phyloP scores from a whole-genome alignment of 2,329 filamentous ascomycete genomes.

The Talaromyces sp. region DNA sequence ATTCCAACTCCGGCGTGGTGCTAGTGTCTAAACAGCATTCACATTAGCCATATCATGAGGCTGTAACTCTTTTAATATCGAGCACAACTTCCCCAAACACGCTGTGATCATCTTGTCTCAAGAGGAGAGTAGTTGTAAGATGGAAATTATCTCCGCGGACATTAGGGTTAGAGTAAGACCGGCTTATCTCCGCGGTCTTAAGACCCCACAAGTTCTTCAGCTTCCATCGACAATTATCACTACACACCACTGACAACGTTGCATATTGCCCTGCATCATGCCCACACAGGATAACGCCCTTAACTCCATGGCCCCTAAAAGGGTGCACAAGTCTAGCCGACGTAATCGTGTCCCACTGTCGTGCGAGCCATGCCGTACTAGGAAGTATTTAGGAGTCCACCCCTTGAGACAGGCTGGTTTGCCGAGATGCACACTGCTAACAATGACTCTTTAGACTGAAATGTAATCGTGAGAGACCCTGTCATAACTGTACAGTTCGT shows the following conservation, averaged over 20 bases:
- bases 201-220: background rate
- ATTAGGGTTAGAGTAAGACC: background rate
- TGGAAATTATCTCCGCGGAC: background rate
- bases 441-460: conserved; percentile 57
- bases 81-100: conserved; percentile 2
- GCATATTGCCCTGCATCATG: background rate
- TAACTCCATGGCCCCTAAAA: background rate
- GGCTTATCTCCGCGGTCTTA: background rate
- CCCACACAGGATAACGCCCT: background rate
- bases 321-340: conserved; percentile 3
- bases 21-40: background rate
- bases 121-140: too few species aligned
- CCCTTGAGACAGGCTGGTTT: background rate
- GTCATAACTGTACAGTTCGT: conserved; percentile 89
- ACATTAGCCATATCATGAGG: background rate
- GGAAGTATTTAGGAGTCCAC: conserved; percentile 70
- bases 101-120: background rate
- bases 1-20: background rate
- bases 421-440: conserved; percentile 14
- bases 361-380: conserved; percentile 82
- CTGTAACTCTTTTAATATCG: background rate
- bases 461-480: conserved; percentile 86
- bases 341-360: conserved; percentile 69
- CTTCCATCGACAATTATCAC: background rate
- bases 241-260: background rate